Base-by-base conservation (phyloP, 2,329 filamentous ascomycete species). In the Neospermospora avenae region DNA sequence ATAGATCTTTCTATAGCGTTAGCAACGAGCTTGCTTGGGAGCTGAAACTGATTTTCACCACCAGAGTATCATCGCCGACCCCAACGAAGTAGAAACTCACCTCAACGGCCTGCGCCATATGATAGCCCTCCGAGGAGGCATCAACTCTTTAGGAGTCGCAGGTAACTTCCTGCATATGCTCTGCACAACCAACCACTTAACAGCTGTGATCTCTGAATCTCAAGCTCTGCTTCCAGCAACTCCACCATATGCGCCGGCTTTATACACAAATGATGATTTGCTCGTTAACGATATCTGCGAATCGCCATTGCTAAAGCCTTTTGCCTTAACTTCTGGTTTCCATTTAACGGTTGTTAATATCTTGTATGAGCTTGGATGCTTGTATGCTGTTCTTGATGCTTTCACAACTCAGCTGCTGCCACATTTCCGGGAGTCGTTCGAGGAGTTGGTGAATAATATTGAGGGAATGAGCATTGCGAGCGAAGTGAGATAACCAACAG, bases 141-240 rank as follows among this genome's bases (percentile, higher is more conserved):
- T 63, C 31, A 22, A 58, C 8, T 51, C 45, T 35, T 60, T 62
- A 18, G 42, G 57, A 16, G 42, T 59, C 3, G 57, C 58, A 20
- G 61, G 65, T 44, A 48, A 63, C 10, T 61, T 67, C 5, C 34
- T 67, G 4, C 65, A 63, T n/a, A 65, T 67, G 61, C 61, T 67
- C 39, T 65, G 65, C 61, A 65, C 60, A 16, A 62, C 60, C 11
- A 66, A 66, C 39, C 62, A 66, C 39, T 44, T 64, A n/a, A 62
- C 61, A 11, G 63, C 61, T 8, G 59, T 63, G 22, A 44, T 65
- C n/a, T 60, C 51, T 14, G 63, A 65, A 48, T 52, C 54, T 55
- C 13, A 49, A 41, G 34, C 53, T 25, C 53, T 65, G 10, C 39
- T 41, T 2, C 59, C 51, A 46, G 44, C 14, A 31, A 41, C 18